phyloP scores from a whole-genome alignment of 306 rosid species.

The Heteromeles arbutifolia region DNA sequence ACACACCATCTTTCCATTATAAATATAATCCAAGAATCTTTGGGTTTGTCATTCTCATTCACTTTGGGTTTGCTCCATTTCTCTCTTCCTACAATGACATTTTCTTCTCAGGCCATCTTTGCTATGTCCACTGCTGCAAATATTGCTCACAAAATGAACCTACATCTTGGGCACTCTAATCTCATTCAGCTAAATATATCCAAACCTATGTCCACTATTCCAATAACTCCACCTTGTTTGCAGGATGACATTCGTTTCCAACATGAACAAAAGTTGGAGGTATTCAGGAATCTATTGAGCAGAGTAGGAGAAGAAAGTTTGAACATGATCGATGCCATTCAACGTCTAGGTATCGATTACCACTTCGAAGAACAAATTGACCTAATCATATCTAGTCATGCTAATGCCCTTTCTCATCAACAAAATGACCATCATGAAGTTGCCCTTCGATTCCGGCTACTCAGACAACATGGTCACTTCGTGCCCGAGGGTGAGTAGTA shows the following conservation, averaged over 20 bases:
- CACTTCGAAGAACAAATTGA: slow-evolving; percentile 20
- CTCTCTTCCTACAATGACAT: too few relatives aligned
- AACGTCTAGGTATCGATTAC: slow-evolving; percentile 27
- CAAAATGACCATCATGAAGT: slow-evolving; percentile 16
- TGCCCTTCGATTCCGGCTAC: slow-evolving; percentile 31
- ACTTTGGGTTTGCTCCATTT: too few relatives aligned
- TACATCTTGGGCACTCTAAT: too few relatives aligned
- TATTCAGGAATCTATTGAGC: not conserved
- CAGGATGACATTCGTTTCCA: not conserved
- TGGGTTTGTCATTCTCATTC: too few relatives aligned
- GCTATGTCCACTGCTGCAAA: too few relatives aligned
- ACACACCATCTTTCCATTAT: too few relatives aligned
- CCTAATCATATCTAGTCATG: not conserved
- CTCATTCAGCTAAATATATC: too few relatives aligned
- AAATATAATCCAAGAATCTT: too few relatives aligned
- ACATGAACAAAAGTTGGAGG: not conserved
- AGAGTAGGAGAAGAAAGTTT: slow-evolving; percentile 15
- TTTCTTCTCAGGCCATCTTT: too few relatives aligned
- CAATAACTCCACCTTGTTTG: not conserved
- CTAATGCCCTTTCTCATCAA: not conserved
- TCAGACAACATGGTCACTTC: slow-evolving; percentile 38
- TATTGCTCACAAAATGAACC: too few relatives aligned
- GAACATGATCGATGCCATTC: slow-evolving; percentile 31
- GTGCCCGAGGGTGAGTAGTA: slow-evolving; percentile 19
- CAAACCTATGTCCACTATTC: too few relatives aligned